Percentiles rank a stretch among this genome's conserved stretches.
phyloP scores from a whole-genome alignment of 306 rosid genomes.

The Dalbergia oliveri region DNA sequence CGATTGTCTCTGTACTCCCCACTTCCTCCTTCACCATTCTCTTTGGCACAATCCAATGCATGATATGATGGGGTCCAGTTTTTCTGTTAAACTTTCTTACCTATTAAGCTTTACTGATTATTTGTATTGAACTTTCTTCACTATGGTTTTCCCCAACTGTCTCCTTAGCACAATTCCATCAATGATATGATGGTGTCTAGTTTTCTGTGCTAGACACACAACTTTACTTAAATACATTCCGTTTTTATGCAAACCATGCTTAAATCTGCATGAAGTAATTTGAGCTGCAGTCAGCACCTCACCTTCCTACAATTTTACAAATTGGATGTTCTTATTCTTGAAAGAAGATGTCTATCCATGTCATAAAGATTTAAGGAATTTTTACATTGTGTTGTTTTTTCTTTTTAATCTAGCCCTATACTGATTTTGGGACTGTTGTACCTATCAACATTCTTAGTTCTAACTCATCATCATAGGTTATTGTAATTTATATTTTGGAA shows the following conservation, averaged over 20 bases:
- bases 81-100: constrained; percentile 3
- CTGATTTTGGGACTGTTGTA: constrained; percentile 12
- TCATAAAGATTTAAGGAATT: no score
- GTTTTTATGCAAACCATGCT: background rate
- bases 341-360: background rate
- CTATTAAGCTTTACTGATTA: constrained; percentile 17
- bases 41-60: background rate
- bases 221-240: background rate
- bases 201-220: constrained; percentile 2
- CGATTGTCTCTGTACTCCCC: constrained; percentile 14
- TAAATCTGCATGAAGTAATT: background rate
- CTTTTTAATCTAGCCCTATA: background rate
- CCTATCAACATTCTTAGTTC: background rate
- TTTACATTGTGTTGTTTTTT: no score
- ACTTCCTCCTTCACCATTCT: background rate
- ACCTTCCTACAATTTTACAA: constrained; percentile 26
- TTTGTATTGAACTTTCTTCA: background rate
- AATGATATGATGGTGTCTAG: constrained; percentile 10
- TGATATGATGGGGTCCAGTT: constrained; percentile 17
- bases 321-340: constrained; percentile 15
- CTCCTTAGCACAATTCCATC: background rate
- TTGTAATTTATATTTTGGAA: constrained; percentile 7
- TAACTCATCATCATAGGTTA: constrained; percentile 12
- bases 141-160: constrained; percentile 10
- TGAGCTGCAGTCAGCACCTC: background rate